A percentile compares a stretch with the other conserved stretches of the same genome.
Conservation (phyloP, 495 filamentous ascomycete species). For the Podospora pseudocomata region DNA sequence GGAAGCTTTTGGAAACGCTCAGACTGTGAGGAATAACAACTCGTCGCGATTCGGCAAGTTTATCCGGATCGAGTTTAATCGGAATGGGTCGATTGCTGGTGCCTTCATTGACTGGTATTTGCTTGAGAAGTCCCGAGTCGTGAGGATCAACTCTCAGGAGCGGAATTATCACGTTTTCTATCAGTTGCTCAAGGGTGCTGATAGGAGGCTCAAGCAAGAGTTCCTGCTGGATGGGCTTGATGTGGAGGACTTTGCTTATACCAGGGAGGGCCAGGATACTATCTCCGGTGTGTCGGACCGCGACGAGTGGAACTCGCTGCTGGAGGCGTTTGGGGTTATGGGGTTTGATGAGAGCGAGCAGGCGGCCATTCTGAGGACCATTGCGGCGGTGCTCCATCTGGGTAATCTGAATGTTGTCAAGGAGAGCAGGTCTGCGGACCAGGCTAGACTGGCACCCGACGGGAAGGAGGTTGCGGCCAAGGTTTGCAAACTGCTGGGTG, state of each 20-base stretch:
- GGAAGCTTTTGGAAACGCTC: slow-evolving; percentile 97
- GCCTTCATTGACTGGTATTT: slow-evolving; percentile 99
- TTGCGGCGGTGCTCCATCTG: slow-evolving; percentile 88
- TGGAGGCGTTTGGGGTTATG: slow-evolving; percentile 95
- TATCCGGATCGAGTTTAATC: slow-evolving; percentile 93
- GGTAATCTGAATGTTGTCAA: slow-evolving; percentile 87
- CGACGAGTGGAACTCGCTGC: slow-evolving; percentile 83
- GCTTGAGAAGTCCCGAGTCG: slow-evolving; percentile 92
- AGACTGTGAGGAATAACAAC: slow-evolving; percentile 97
- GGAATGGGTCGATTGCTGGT: slow-evolving; percentile 86
- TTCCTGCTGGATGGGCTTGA: slow-evolving; percentile 69
- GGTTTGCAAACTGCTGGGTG: slow-evolving; percentile 81
- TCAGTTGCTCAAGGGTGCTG: slow-evolving; percentile 84
- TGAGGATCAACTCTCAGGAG: slow-evolving; percentile 78
- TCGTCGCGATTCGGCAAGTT: slow-evolving; percentile 99
- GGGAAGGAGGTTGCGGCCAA: slow-evolving; percentile 66
- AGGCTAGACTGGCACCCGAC: slow-evolving; percentile 75
- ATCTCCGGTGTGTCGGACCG: slow-evolving; percentile 88
- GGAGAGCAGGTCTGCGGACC: slow-evolving; percentile 85
- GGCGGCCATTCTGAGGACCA: slow-evolving; percentile 72
- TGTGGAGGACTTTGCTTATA: slow-evolving; percentile 88
- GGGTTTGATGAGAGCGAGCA: slow-evolving; percentile 88
- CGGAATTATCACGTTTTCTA: slow-evolving; percentile 99
- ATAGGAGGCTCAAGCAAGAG: slow-evolving; percentile 64
- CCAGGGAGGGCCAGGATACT: slow-evolving; percentile 79